Evolutionary conservation across 371 early-diverging fungal genomes (phyloP).

Genomic region (Quaeritorhiza haematococci): DNA sequence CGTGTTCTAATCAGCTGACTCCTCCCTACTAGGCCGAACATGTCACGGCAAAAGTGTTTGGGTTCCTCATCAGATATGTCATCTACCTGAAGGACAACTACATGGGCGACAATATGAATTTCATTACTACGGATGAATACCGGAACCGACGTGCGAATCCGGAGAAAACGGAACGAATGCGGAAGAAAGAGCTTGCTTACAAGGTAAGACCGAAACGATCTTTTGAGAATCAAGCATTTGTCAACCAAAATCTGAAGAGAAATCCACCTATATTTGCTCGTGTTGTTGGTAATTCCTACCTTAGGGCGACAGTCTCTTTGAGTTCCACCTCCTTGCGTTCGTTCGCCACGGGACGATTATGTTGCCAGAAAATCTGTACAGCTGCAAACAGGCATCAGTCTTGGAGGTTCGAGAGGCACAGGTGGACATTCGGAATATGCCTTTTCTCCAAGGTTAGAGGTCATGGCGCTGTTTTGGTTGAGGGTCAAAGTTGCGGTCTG

Average conservation of each 20-base stretch:
- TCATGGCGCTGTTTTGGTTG: too few species aligned
- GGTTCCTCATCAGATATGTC: constrained; percentile 64
- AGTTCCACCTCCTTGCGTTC: constrained; percentile 53
- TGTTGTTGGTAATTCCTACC: constrained; percentile 13
- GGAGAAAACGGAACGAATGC: constrained; percentile 36
- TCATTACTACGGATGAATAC: constrained; percentile 72
- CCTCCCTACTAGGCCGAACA: constrained; percentile 40
- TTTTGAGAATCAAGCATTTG: neutral
- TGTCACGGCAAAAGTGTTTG: constrained; percentile 61
- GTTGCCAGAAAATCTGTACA: constrained; percentile 72
- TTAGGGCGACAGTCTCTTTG: constrained; percentile 59
- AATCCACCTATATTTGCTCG: neutral
- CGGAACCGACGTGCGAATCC: constrained; percentile 47
- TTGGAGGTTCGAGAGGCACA: constrained; percentile 62
- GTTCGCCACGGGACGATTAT: constrained; percentile 55
- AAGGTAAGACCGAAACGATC: constrained; percentile 40
- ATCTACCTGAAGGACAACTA: constrained; percentile 76
- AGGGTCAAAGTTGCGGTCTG: too few species aligned
- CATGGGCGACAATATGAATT: constrained; percentile 62
- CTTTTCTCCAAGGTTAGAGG: constrained; percentile 61
- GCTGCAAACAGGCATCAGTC: constrained; percentile 47
- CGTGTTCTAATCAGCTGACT: too few species aligned
- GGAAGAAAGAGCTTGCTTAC: constrained; percentile 52
- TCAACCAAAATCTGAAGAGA: neutral
- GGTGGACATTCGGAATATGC: constrained; percentile 60